Evolutionary conservation across 2,329 filamentous ascomycete genomes (phyloP).

Genomic region (Raffaelea arxii): DNA sequence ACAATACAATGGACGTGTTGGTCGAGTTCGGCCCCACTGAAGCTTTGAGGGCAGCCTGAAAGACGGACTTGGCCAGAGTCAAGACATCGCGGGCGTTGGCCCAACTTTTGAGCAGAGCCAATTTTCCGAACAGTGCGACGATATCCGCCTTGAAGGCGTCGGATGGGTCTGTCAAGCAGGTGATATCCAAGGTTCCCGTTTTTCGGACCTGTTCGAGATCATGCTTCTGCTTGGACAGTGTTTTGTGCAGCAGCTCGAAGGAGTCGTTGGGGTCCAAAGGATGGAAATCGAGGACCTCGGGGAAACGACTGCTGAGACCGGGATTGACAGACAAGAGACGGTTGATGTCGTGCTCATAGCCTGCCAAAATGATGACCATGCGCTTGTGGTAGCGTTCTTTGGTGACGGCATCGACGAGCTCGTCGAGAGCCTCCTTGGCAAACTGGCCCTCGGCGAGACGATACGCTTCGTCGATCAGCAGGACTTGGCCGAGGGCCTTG

Average conservation of each 20-base stretch:
- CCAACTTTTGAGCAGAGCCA: slow-evolving; percentile 41
- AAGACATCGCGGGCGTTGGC: slow-evolving; percentile 55
- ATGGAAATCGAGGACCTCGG: slow-evolving; percentile 48
- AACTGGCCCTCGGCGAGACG: slow-evolving; percentile 48
- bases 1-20: background rate
- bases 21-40: background rate
- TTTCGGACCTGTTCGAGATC: background rate
- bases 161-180: slow-evolving; percentile 24
- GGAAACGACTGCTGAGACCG: slow-evolving; percentile 56
- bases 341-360: slow-evolving; percentile 59
- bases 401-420: slow-evolving; percentile 40
- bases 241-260: slow-evolving; percentile 28
- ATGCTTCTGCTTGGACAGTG: slow-evolving; percentile 16
- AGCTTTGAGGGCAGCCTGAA: slow-evolving; percentile 19
- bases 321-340: slow-evolving; percentile 49
- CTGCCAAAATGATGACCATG: slow-evolving; percentile 58
- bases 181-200: slow-evolving; percentile 16
- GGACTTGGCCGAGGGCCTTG: slow-evolving; percentile 51
- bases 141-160: background rate
- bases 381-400: slow-evolving; percentile 49
- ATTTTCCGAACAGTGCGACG: background rate
- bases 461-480: slow-evolving; percentile 68
- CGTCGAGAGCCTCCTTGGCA: slow-evolving; percentile 45
- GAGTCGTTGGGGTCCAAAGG: slow-evolving; percentile 33
- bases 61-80: slow-evolving; percentile 41